Conservation (phyloP, 768 basidiomycete genomes). For the Mycena sanguinolenta region DNA sequence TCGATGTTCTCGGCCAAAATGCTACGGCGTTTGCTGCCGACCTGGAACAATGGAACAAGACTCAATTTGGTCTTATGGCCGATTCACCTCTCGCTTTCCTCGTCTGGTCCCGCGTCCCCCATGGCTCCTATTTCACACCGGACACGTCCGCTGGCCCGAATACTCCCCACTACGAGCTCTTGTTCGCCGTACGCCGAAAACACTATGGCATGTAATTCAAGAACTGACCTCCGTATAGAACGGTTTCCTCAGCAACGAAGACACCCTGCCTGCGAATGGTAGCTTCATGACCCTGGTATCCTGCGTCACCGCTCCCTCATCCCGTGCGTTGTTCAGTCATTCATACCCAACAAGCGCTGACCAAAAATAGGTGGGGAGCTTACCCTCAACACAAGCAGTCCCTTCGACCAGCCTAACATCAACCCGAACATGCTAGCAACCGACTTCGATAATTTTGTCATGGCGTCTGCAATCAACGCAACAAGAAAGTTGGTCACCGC, state of each 20-base stretch:
- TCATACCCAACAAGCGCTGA: not conserved
- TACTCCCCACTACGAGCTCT: conserved; percentile 39
- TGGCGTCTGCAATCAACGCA: conserved; percentile 39
- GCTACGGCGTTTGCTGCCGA: conserved; percentile 14
- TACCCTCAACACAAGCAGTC: conserved; percentile 51
- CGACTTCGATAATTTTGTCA: conserved; percentile 39
- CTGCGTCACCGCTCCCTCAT: conserved; percentile 30
- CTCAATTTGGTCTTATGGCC: conserved; percentile 33
- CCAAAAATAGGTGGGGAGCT: conserved; percentile 40
- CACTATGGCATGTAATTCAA: not conserved
- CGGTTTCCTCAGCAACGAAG: conserved; percentile 8
- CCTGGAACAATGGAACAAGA: conserved; percentile 33
- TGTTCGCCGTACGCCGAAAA: conserved; percentile 30
- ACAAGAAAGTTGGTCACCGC: conserved; percentile 36
- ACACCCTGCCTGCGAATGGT: conserved; percentile 18
- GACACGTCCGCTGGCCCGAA: conserved; percentile 42
- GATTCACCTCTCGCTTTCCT: conserved; percentile 23
- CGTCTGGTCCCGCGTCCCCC: conserved; percentile 20
- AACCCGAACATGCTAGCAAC: conserved; percentile 57
- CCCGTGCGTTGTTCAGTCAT: conserved; percentile 23
- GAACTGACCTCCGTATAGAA: conserved; percentile 11
- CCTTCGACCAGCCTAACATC: conserved; percentile 60
- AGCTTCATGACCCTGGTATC: conserved; percentile 27
- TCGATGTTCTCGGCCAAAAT: conserved; percentile 32
- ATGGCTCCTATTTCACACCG: conserved; percentile 9